Conservation (phyloP, 1,284 basidiomycete species). For the Trichosporon ovoides region DNA sequence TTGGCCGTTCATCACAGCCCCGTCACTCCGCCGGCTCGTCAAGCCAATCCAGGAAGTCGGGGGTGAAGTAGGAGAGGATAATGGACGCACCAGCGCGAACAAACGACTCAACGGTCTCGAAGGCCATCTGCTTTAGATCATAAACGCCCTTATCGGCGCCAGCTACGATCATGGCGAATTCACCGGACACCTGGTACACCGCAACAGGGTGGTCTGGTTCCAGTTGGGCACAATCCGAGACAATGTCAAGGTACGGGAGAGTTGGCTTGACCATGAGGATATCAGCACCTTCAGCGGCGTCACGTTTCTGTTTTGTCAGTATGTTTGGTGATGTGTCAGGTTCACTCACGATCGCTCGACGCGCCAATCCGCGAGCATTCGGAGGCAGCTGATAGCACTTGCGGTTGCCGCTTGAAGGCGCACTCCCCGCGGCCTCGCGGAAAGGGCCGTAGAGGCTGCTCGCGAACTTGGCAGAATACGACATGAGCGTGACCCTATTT, state of each 20-base stretch:
- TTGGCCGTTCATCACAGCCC: neutral
- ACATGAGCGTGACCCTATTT: conserved; percentile 89
- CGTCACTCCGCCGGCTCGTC: conserved; percentile 41
- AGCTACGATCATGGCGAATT: conserved; percentile 94
- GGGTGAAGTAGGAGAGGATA: conserved; percentile 91
- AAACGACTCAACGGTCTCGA: conserved; percentile 85
- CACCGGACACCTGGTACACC: conserved; percentile 93
- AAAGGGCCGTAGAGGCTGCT: conserved; percentile 96
- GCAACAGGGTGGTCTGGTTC: conserved; percentile 84
- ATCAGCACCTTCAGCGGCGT: conserved; percentile 90
- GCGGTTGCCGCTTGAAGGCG: conserved; percentile 87
- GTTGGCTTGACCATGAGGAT: conserved; percentile 99
- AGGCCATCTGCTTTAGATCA: conserved; percentile 84
- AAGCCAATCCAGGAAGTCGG: conserved; percentile 89
- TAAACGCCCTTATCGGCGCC: conserved; percentile 91
- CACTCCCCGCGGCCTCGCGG: conserved; percentile 91
- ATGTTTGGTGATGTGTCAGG: fast-evolving
- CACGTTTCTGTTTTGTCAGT: conserved; percentile 61
- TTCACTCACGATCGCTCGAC: conserved; percentile 76
- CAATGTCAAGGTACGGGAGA: conserved; percentile 92
- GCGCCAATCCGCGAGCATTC: conserved; percentile 78
- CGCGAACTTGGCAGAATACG: conserved; percentile 98
- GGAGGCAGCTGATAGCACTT: conserved; percentile 98
- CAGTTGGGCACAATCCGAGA: conserved; percentile 77
- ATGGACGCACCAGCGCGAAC: conserved; percentile 88